phyloP scores from a whole-genome alignment of 257 asterid genomes.

The Solanum piurae region DNA sequence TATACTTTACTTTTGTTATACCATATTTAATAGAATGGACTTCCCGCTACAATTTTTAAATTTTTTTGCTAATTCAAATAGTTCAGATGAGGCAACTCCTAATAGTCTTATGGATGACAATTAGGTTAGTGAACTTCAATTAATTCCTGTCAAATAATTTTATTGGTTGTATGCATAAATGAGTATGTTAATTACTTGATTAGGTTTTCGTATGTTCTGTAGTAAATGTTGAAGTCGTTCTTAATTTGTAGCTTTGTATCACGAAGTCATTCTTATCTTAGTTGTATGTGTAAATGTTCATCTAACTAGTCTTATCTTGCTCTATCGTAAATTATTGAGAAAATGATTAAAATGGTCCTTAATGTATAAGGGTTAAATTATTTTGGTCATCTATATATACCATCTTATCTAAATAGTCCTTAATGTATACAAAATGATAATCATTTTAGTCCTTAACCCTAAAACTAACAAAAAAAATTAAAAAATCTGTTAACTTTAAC shows the following conservation, averaged over 20 bases:
- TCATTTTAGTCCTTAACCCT: too few species aligned
- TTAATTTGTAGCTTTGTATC: neutral
- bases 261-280: neutral
- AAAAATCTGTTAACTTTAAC: too few species aligned
- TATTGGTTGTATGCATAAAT: neutral
- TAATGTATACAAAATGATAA: too few species aligned
- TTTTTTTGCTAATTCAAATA: neutral
- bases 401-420: too few species aligned
- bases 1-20: neutral
- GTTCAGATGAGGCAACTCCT: neutral
- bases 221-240: neutral
- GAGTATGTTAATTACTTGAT: neutral
- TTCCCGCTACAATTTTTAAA: neutral
- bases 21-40: neutral
- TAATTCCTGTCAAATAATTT: neutral
- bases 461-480: too few species aligned
- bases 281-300: neutral
- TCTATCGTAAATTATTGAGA: neutral
- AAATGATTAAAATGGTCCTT: too few species aligned
- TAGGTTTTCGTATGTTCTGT: neutral
- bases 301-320: neutral
- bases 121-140: neutral
- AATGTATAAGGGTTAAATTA: too few species aligned
- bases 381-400: too few species aligned
- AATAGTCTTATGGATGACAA: neutral